Conservation (phyloP, 192 early-diverging fungal genomes). For the Gryganskiella cystojenkinii region DNA sequence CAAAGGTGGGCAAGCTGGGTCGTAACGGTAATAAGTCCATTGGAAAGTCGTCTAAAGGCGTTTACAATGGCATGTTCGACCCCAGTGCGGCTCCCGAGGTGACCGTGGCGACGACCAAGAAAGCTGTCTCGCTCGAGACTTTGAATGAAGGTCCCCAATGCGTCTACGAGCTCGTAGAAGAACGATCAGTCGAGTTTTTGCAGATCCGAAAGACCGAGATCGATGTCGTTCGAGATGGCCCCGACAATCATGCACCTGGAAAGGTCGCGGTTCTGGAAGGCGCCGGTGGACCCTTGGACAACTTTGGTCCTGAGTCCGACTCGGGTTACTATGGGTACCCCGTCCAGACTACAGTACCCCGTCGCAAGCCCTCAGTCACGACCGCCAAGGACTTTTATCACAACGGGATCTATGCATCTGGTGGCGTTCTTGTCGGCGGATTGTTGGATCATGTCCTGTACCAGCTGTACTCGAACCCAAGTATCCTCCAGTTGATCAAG, state of each 20-base stretch:
- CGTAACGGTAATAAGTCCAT: neutral
- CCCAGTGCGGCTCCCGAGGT: neutral
- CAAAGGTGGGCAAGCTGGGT: conserved; percentile 7
- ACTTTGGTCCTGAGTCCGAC: conserved; percentile 15
- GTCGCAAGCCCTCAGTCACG: neutral
- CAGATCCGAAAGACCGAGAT: conserved; percentile 38
- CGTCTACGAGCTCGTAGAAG: conserved; percentile 47
- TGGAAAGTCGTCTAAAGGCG: neutral
- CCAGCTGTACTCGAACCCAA: conserved; percentile 62
- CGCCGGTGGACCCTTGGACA: conserved; percentile 7
- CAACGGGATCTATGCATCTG: conserved; percentile 73
- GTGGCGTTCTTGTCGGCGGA: conserved; percentile 68
- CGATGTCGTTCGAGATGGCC: neutral
- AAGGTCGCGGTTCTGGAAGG: conserved; percentile 7
- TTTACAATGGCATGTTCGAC: neutral
- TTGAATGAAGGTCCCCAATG: conserved; percentile 46
- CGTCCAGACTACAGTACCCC: neutral
- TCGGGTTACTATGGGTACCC: conserved; percentile 29
- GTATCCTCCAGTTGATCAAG: conserved; percentile 70
- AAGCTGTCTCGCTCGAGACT: conserved; percentile 12
- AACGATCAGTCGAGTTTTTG: conserved; percentile 45
- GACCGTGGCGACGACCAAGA: neutral
- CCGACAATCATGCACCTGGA: neutral
- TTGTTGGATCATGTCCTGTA: conserved; percentile 67
- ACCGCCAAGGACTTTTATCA: conserved; percentile 35